Evolutionary conservation across 306 rosid genomes (phyloP).

Genomic region (Vigna trinervia): DNA sequence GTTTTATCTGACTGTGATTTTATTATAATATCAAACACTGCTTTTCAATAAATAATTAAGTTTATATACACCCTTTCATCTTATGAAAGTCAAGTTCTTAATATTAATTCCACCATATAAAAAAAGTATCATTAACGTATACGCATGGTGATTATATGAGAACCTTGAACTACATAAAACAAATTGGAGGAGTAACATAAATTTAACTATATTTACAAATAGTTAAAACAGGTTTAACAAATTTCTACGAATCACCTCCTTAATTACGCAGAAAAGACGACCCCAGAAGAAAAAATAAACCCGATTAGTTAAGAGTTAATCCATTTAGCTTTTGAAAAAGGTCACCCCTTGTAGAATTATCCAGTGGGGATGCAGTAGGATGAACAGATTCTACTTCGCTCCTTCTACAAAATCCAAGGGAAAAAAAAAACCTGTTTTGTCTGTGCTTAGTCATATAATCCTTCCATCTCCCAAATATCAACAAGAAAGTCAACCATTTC

Average conservation of each 20-base stretch:
- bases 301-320: constrained; percentile 4
- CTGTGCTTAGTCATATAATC: constrained; percentile 71
- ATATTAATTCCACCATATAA: no score
- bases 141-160: not conserved
- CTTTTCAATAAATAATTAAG: no score
- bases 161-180: not conserved
- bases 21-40: no score
- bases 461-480: constrained; percentile 86
- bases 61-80: no score
- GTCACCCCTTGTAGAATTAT: constrained; percentile 18
- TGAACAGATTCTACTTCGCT: constrained; percentile 36
- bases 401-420: constrained; percentile 34
- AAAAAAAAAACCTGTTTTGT: constrained; percentile 28
- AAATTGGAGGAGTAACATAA: not conserved
- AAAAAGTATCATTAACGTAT: no score
- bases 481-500: constrained; percentile 89
- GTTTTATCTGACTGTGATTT: no score
- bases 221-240: not conserved
- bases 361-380: constrained; percentile 10
- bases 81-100: no score
- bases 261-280: not conserved
- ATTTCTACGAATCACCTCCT: constrained; percentile 20
- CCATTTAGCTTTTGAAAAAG: not conserved
- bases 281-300: constrained; percentile 14
- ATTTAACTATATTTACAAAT: not conserved